phyloP scores from a whole-genome alignment of 805 yeast species.

The Lipomyces lipofer region DNA sequence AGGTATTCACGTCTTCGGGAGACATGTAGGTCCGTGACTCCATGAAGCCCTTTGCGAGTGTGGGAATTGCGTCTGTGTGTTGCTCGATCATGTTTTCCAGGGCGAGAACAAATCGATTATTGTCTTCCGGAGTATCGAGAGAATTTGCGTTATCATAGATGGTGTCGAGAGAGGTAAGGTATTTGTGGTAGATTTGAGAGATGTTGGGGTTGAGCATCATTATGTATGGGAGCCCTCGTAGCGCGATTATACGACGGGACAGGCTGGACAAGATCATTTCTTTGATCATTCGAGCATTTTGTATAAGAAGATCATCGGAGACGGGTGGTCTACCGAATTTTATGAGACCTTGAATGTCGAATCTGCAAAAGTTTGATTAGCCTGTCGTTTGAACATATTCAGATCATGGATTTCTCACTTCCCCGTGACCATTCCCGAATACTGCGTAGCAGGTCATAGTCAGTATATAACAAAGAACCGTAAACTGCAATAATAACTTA shows the following conservation, averaged over 20 bases:
- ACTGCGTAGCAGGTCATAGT: not conserved
- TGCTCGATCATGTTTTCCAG: constrained; percentile 63
- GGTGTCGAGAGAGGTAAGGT: constrained; percentile 54
- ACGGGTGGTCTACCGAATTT: constrained; percentile 35
- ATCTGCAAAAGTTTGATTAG: constrained; percentile 3
- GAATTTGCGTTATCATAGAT: constrained; percentile 51
- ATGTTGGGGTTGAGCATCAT: constrained; percentile 85
- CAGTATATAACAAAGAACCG: not conserved
- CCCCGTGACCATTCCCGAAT: not conserved
- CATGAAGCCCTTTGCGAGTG: constrained; percentile 76
- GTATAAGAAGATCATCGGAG: constrained; percentile 35
- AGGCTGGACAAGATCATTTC: constrained; percentile 41
- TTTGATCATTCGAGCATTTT: constrained; percentile 35
- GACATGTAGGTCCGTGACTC: constrained; percentile 56
- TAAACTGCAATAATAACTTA: no score
- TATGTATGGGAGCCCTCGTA: constrained; percentile 77
- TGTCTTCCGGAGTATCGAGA: constrained; percentile 54
- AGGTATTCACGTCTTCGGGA: constrained; percentile 53
- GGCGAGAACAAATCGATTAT: constrained; percentile 52
- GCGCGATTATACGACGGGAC: constrained; percentile 68
- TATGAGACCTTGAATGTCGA: constrained; percentile 31
- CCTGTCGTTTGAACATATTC: not conserved
- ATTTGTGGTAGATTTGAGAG: constrained; percentile 70
- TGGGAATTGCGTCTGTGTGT: constrained; percentile 83
- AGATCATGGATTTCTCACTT: not conserved